Conservation (phyloP, 345 rosid genomes). For the Anacardium occidentale region DNA sequence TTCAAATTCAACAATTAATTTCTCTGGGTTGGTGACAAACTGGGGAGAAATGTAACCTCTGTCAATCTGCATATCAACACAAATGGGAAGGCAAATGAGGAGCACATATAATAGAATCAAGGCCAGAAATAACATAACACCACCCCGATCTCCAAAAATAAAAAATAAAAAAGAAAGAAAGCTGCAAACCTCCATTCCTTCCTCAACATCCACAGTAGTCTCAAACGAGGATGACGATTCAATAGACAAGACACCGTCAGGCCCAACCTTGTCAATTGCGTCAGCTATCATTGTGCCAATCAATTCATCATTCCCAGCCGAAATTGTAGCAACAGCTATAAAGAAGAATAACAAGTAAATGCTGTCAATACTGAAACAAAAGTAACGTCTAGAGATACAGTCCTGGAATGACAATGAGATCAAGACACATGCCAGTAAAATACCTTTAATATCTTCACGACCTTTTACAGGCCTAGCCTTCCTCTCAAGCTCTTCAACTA, state of each 20-base stretch:
- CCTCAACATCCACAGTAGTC: constrained; percentile 95
- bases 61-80: constrained; percentile 57
- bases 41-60: constrained; percentile 97
- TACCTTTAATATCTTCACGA: constrained; percentile 87
- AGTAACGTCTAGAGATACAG: not conserved
- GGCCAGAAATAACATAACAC: not conserved
- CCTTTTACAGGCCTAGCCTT: constrained; percentile 83
- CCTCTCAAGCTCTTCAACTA: constrained; percentile 84
- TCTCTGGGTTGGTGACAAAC: constrained; percentile 91
- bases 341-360: not conserved
- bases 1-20: constrained; percentile 85
- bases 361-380: not conserved
- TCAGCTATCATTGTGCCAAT: constrained; percentile 94
- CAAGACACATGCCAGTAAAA: not conserved
- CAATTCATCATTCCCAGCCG: constrained; percentile 96
- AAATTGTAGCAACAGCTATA: constrained; percentile 84
- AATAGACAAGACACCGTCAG: constrained; percentile 97
- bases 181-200: constrained; percentile 85
- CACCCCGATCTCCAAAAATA: not conserved
- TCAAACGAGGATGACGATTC: constrained; percentile 97
- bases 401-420: not conserved
- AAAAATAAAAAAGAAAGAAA: not conserved
- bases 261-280: constrained; percentile 98
- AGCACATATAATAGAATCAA: constrained; percentile 1
- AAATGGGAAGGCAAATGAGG: not conserved